These are phyloP conservation scores for Botrytis squamosa DNA, from an alignment of 2,329 filamentous ascomycete genomes.

Conservation along the genomic window DNA sequence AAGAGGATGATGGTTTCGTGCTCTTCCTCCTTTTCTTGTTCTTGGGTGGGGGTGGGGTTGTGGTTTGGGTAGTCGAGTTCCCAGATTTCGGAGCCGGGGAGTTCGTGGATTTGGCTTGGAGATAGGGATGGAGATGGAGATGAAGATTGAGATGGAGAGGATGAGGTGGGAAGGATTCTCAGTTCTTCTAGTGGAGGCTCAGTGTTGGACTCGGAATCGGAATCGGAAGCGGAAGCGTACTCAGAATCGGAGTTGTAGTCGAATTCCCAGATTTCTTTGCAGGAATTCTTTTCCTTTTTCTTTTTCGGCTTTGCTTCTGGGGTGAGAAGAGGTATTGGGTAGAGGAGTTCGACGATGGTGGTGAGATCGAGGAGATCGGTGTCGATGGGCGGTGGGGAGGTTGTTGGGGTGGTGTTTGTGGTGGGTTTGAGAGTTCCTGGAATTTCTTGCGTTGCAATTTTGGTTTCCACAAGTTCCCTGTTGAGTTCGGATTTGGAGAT, in stretches of 20 bases:
- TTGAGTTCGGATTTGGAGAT: neutral
- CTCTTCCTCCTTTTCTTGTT: neutral
- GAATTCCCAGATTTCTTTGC: slow-evolving; percentile 9
- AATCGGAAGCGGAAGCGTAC: neutral
- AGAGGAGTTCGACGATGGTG: neutral
- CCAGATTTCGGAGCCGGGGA: neutral
- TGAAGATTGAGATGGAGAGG: neutral
- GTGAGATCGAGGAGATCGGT: neutral
- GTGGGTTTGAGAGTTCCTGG: fast-evolving
- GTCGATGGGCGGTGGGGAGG: neutral
- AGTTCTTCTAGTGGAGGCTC: neutral
- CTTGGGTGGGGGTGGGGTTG: fast-evolving
- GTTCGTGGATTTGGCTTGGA: neutral
- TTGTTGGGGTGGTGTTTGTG: too few relatives aligned
- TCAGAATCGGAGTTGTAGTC: neutral
- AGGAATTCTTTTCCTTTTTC: neutral
- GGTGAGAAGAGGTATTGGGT: neutral
- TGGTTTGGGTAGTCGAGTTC: neutral
- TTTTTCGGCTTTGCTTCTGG: too few relatives aligned
- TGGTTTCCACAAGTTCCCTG: neutral
- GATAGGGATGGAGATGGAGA: neutral
- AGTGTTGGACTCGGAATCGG: neutral
- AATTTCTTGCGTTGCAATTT: too few relatives aligned
- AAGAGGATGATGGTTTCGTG: neutral
- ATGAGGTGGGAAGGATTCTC: neutral